These are phyloP conservation scores for Gorgonomyces haynaldii DNA, from an alignment of 192 early-diverging fungal species.

Conservation along the genomic window DNA sequence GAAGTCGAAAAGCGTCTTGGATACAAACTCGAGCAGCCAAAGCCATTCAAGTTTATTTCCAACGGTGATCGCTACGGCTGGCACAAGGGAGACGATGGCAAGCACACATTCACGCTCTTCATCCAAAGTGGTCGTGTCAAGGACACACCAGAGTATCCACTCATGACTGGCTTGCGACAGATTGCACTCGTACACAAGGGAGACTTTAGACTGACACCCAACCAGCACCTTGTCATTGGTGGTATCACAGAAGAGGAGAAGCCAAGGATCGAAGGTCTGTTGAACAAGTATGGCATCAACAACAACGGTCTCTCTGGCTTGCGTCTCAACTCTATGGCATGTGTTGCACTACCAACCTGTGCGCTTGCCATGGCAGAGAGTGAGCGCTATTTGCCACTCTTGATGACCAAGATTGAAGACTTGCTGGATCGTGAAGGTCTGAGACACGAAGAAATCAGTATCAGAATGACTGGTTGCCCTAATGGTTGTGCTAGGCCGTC, in stretches of 20 bases:
- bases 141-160: conserved; percentile 57
- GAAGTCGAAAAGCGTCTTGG: conserved; percentile 78
- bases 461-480: conserved; percentile 98
- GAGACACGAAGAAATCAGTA: conserved; percentile 77
- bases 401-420: conserved; percentile 69
- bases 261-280: conserved; percentile 28
- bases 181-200: conserved; percentile 60
- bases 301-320: conserved; percentile 69
- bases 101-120: conserved; percentile 77
- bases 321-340: conserved; percentile 86
- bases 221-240: conserved; percentile 82
- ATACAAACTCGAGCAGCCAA: conserved; percentile 51
- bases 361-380: conserved; percentile 93
- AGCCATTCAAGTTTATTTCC: conserved; percentile 66
- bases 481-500: conserved; percentile 94
- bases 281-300: conserved; percentile 71
- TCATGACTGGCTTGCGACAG: conserved; percentile 68
- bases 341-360: conserved; percentile 92
- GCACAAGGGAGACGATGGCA: conserved; percentile 55
- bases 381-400: conserved; percentile 83
- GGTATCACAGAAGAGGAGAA: conserved; percentile 63
- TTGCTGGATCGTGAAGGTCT: conserved; percentile 72
- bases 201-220: conserved; percentile 64
- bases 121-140: conserved; percentile 87
- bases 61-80: conserved; percentile 96